Evolutionary conservation across 116 monocot species (phyloP).

Genomic region (Cymodocea nodosa): DNA sequence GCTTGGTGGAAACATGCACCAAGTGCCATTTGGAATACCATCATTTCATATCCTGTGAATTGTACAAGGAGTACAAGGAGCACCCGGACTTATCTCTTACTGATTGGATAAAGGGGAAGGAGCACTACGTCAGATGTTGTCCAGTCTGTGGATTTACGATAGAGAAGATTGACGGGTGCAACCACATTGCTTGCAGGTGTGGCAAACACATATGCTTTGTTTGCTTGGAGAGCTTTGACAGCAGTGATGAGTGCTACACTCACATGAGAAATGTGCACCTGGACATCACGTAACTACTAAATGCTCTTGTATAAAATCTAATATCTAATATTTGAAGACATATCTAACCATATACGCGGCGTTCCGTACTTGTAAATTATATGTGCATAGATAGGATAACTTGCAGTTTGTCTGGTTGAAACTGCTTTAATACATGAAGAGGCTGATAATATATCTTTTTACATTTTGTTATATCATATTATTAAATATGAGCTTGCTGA

Average conservation of each 20-base stretch:
- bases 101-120: conserved; percentile 70
- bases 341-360: no score
- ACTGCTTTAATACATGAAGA: no score
- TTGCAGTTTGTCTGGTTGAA: no score
- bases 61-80: conserved; percentile 72
- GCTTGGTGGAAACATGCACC: conserved; percentile 64
- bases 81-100: conserved; percentile 50
- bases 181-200: conserved; percentile 73
- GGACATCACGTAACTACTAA: conserved; percentile 1
- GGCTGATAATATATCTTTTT: no score
- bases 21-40: conserved; percentile 87
- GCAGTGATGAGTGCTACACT: conserved; percentile 51
- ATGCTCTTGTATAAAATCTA: not conserved
- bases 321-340: not conserved
- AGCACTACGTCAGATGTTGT: conserved; percentile 74
- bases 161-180: conserved; percentile 91
- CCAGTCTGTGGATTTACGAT: conserved; percentile 53
- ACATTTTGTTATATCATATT: no score
- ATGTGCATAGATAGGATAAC: no score
- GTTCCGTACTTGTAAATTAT: no score
- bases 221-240: conserved; percentile 38
- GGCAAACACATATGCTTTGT: conserved; percentile 84
- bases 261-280: conserved; percentile 45
- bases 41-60: conserved; percentile 58
- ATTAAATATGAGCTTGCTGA: no score